Conservation (phyloP, 257 asterid species). For the Solanum appendiculatum region DNA sequence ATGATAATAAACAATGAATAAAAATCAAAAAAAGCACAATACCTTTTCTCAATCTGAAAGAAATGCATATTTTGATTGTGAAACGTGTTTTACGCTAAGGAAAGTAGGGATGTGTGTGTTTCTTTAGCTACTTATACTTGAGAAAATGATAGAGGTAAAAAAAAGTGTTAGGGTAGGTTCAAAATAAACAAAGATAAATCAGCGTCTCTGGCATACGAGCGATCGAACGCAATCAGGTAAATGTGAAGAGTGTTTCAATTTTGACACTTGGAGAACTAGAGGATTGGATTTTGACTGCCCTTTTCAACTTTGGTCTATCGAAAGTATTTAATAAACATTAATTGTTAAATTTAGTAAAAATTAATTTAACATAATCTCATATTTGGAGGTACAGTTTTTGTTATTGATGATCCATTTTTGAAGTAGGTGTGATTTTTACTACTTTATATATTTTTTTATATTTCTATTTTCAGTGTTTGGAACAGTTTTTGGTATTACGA, state of each 20-base stretch:
- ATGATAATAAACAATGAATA: not conserved
- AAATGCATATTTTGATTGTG: not conserved
- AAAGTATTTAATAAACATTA: not conserved
- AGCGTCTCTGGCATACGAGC: too few relatives aligned
- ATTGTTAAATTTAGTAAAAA: not conserved
- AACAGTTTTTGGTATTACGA: not conserved
- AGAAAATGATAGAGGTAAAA: not conserved
- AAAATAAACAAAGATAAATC: too few relatives aligned
- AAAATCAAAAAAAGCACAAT: not conserved
- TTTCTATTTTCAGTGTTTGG: not conserved
- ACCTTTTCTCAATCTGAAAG: not conserved
- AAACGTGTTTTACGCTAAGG: not conserved
- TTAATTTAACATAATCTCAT: not conserved
- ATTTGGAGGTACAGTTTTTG: not conserved
- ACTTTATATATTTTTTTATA: not conserved
- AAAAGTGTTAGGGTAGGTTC: not conserved
- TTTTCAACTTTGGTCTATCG: not conserved
- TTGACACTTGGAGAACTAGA: too few relatives aligned
- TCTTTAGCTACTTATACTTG: not conserved
- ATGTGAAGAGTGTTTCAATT: too few relatives aligned
- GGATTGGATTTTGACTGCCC: too few relatives aligned
- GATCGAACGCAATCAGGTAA: too few relatives aligned
- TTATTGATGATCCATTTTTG: not conserved
- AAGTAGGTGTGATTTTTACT: not conserved
- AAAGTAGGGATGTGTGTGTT: not conserved